Evolutionary conservation across 495 filamentous ascomycete genomes (phyloP).

Genomic region (Aspergillus cristatus): DNA sequence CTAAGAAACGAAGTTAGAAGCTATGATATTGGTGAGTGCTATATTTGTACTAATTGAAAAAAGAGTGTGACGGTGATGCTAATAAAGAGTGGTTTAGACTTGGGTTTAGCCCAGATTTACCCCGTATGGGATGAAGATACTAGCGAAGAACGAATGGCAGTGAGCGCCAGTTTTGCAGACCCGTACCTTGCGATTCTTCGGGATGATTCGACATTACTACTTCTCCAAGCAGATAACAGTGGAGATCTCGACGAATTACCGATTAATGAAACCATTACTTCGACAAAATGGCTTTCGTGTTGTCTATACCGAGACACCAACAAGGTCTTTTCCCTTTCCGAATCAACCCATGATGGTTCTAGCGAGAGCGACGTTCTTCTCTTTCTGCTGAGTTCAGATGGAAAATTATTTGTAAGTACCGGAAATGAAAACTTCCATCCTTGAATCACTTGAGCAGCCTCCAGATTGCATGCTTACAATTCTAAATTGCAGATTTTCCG

Average conservation of each 20-base stretch:
- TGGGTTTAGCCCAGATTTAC: conserved; percentile 80
- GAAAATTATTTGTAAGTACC: conserved; percentile 61
- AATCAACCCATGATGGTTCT: conserved; percentile 31
- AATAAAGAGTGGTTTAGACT: conserved; percentile 40
- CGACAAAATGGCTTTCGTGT: conserved; percentile 66
- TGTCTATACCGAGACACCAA: conserved; percentile 65
- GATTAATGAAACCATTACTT: conserved; percentile 40
- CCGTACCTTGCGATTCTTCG: conserved; percentile 79
- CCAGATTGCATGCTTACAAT: neutral
- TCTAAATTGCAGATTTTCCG: no score
- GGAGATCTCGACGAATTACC: conserved; percentile 82
- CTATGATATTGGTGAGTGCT: conserved; percentile 70
- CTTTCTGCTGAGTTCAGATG: conserved; percentile 62
- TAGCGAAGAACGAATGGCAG: conserved; percentile 63
- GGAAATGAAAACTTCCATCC: no score
- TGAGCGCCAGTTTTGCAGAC: conserved; percentile 77
- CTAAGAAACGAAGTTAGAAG: conserved; percentile 73
- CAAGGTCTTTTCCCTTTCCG: conserved; percentile 41
- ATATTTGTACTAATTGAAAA: neutral
- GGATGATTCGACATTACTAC: conserved; percentile 66
- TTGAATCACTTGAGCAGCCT: no score
- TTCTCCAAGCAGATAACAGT: conserved; percentile 66
- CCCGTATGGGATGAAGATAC: conserved; percentile 83
- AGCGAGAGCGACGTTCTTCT: conserved; percentile 46
- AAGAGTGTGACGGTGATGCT: conserved; percentile 4